Conservation (phyloP, 352 stramenopile species). For the Paralagenidium karlingii region DNA sequence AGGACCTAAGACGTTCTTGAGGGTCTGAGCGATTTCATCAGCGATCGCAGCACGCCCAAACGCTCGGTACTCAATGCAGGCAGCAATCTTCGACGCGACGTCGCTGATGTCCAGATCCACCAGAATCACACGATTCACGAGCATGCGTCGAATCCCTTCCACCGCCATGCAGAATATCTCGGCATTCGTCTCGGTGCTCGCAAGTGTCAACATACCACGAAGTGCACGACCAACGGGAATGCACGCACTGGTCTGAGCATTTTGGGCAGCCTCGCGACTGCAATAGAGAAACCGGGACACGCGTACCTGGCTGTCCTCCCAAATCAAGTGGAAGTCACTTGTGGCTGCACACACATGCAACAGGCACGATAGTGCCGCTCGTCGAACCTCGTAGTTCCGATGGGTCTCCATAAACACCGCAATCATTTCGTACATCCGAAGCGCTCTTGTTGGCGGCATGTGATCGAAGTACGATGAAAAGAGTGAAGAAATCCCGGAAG, state of each 20-base stretch:
- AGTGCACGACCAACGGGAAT: slow-evolving; percentile 48
- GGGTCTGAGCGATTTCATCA: slow-evolving; percentile 28
- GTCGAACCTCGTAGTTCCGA: slow-evolving; percentile 40
- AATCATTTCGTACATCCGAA: slow-evolving; percentile 78
- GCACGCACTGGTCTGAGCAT: slow-evolving; percentile 24
- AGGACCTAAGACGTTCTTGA: slow-evolving; percentile 9
- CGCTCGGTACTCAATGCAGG: slow-evolving; percentile 69
- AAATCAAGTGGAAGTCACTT: slow-evolving; percentile 48
- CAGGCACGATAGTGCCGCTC: slow-evolving; percentile 48
- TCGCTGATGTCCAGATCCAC: slow-evolving; percentile 80
- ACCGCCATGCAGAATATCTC: slow-evolving; percentile 67
- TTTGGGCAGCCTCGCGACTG: slow-evolving; percentile 15
- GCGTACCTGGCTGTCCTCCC: slow-evolving; percentile 38
- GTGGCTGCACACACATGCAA: slow-evolving; percentile 57
- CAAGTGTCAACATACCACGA: slow-evolving; percentile 53
- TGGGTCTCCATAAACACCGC: slow-evolving; percentile 51
- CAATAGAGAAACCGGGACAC: slow-evolving; percentile 74
- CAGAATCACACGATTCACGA: slow-evolving; percentile 69
- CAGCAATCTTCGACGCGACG: slow-evolving; percentile 60
- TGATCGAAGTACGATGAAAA: slow-evolving; percentile 76
- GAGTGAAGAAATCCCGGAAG: slow-evolving; percentile 43
- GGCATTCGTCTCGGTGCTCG: slow-evolving; percentile 57
- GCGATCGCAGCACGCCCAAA: slow-evolving; percentile 66
- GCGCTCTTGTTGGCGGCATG: slow-evolving; percentile 38
- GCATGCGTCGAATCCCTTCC: slow-evolving; percentile 48